Base-by-base conservation (phyloP, 371 early-diverging fungal genomes). In the Funneliformis caledonium region DNA sequence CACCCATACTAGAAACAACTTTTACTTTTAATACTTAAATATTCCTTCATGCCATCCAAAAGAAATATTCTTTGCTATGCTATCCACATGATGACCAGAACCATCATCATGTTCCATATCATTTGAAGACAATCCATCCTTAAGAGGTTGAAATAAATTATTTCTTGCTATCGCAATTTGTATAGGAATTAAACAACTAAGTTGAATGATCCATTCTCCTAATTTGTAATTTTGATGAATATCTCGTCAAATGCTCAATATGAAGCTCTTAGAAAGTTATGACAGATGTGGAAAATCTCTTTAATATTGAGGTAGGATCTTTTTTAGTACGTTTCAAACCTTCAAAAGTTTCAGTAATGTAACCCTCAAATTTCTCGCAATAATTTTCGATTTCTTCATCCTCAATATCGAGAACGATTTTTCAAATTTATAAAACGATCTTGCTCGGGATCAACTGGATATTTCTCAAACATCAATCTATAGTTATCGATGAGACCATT, bases 1-100 rank as follows among this genome's bases (percentile, higher is more conserved):
- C 80, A 31, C 80, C 80, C 80, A 80, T 80, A 48, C 76, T 75
- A 4, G 80, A 80, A 43, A 80, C 75, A 45, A 70, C 80, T 59
- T 73, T 80, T 1, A 80, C 72, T 50, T 70, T 33, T 42, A 73
- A 43, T 52, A 14, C 14, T 70, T 69, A 26, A 37, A 80, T 14
- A 80, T 73, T n/a, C 31, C 70, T 72, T 72, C 61, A 26, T 70
- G 62, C 72, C 72, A 80, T 26, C 48, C 72, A 72, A 60, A 61
- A 59, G 61, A 61, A 19, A 80, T 60, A 43, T n/a, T 45, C 31
- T 72, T n/a, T 4, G 78, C 14, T 19, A 76, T 31, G 14, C 56
- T 12, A 16, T 47, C 73, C 11, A 73, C 22, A 14, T 33, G 64
- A 31, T 11, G 26, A 11, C 56, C 56, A 73, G n/a, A 73, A 19